Percentiles rank a stretch among this genome's conserved stretches.
Evolutionary conservation across 2,329 filamentous ascomycete genomes (phyloP).

Genomic region (Coniella vitis): DNA sequence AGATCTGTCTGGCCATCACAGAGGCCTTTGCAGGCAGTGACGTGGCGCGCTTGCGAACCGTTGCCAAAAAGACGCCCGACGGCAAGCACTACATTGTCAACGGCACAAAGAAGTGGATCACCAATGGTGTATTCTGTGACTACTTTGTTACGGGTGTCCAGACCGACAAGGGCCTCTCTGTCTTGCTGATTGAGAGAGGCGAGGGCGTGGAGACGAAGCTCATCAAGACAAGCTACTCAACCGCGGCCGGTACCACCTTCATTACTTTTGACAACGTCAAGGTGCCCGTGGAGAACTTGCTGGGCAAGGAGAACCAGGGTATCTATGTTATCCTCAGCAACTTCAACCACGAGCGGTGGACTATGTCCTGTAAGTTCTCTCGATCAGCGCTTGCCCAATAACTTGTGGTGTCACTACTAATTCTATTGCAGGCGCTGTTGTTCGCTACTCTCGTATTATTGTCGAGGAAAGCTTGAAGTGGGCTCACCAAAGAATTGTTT

Average conservation of each 20-base stretch:
- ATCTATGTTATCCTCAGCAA: conserved; percentile 79
- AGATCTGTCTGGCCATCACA: conserved; percentile 81
- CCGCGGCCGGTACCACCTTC: conserved; percentile 70
- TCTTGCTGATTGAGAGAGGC: conserved; percentile 66
- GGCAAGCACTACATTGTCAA: conserved; percentile 67
- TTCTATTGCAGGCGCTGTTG: conserved; percentile 39
- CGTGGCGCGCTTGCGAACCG: conserved; percentile 73
- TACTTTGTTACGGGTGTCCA: conserved; percentile 79
- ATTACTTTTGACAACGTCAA: conserved; percentile 83
- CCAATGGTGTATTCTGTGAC: conserved; percentile 71
- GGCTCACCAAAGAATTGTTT: conserved; percentile 80
- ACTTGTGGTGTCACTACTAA: too few relatives aligned
- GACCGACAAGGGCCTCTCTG: conserved; percentile 72
- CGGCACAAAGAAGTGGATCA: conserved; percentile 81
- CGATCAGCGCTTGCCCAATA: not conserved
- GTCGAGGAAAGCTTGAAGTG: conserved; percentile 84
- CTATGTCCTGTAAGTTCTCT: conserved; percentile 54
- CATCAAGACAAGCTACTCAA: conserved; percentile 78
- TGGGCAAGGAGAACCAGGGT: conserved; percentile 79
- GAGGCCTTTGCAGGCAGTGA: conserved; percentile 84
- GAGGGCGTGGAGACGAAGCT: conserved; percentile 70
- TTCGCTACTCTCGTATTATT: conserved; percentile 59
- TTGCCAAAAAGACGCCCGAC: conserved; percentile 67
- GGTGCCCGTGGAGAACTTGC: conserved; percentile 69
- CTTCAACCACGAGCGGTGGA: conserved; percentile 83